Conservation (phyloP, 2,329 filamentous ascomycete species). For the Hypoxylon sp. region DNA sequence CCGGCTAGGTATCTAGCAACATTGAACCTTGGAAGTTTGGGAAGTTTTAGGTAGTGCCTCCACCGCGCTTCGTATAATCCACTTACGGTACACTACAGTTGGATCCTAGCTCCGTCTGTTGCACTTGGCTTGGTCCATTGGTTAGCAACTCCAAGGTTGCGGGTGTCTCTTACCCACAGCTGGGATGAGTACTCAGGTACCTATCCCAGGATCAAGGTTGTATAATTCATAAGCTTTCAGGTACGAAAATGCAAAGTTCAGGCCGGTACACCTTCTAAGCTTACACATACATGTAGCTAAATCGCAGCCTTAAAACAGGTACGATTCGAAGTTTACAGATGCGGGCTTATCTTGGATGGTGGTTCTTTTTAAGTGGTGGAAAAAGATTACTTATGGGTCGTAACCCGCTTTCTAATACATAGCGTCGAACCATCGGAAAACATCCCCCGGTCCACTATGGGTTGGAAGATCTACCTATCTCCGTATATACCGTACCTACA, state of each 20-base stretch:
- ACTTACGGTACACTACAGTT: conserved; percentile 9
- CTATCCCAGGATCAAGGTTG: conserved; percentile 34
- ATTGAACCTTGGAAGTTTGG: no score
- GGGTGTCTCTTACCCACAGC: conserved; percentile 6
- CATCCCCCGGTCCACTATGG: conserved; percentile 27
- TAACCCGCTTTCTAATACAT: conserved; percentile 30
- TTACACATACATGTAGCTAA: conserved; percentile 11
- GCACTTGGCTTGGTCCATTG: conserved; percentile 13
- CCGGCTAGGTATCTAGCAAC: conserved; percentile 33
- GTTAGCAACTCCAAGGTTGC: conserved; percentile 13
- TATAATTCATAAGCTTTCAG: conserved; percentile 17
- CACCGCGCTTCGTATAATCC: conserved; percentile 27
- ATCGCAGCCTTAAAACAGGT: conserved; percentile 15
- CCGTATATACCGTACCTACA: neutral
- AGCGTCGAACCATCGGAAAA: conserved; percentile 39
- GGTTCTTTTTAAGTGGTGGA: conserved; percentile 37
- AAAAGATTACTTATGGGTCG: conserved; percentile 19
- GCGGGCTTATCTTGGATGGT: conserved; percentile 16
- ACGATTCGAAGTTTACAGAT: conserved; percentile 3
- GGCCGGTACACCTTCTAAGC: conserved; percentile 17
- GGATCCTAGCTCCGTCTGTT: conserved; percentile 27
- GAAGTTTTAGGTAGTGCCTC: conserved; percentile 12
- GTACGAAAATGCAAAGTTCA: conserved; percentile 32
- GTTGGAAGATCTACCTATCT: conserved; percentile 18
- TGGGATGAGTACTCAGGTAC: conserved; percentile 20